These are phyloP conservation scores for Gentiana dahurica DNA, from an alignment of 257 asterid genomes.

Conservation along the genomic window DNA sequence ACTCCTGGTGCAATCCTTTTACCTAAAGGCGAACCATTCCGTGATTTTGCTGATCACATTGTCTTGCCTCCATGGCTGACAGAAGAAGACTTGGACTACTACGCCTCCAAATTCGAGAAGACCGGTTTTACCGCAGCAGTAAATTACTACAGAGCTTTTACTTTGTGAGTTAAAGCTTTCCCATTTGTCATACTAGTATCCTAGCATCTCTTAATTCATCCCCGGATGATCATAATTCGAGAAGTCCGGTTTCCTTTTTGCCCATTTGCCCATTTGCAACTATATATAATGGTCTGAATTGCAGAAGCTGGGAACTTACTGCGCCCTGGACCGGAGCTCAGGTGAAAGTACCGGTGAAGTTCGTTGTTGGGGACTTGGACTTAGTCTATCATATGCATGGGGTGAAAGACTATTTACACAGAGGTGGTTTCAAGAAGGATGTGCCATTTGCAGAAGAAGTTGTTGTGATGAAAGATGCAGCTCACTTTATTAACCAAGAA, in stretches of 20 bases:
- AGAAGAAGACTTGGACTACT: slow-evolving; percentile 42
- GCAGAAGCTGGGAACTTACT: slow-evolving; percentile 58
- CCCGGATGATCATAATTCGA: too few species aligned
- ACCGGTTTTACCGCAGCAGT: slow-evolving; percentile 61
- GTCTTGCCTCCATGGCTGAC: slow-evolving; percentile 35
- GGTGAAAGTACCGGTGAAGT: slow-evolving; percentile 54
- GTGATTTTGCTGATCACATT: slow-evolving; percentile 6
- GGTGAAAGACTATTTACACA: slow-evolving; percentile 38
- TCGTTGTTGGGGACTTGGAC: slow-evolving; percentile 53
- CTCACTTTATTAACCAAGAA: slow-evolving; percentile 61
- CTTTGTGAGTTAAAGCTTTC: slow-evolving; percentile 20
- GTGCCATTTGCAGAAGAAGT: slow-evolving; percentile 55
- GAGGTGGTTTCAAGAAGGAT: slow-evolving; percentile 43
- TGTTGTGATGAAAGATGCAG: slow-evolving; percentile 53
- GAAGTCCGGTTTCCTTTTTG: too few species aligned
- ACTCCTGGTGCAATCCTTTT: slow-evolving; percentile 9
- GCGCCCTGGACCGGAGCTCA: slow-evolving; percentile 61
- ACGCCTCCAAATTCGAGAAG: slow-evolving; percentile 27
- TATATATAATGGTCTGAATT: slow-evolving; percentile 1
- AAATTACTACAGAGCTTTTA: slow-evolving; percentile 47
- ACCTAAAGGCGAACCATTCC: slow-evolving; percentile 11
- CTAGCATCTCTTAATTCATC: background rate
- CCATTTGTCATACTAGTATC: too few species aligned
- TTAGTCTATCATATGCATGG: slow-evolving; percentile 41
- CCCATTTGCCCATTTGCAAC: background rate